Evolutionary conservation across 2,329 filamentous ascomycete genomes (phyloP).

Genomic region (Cryoendolithus antarcticus): DNA sequence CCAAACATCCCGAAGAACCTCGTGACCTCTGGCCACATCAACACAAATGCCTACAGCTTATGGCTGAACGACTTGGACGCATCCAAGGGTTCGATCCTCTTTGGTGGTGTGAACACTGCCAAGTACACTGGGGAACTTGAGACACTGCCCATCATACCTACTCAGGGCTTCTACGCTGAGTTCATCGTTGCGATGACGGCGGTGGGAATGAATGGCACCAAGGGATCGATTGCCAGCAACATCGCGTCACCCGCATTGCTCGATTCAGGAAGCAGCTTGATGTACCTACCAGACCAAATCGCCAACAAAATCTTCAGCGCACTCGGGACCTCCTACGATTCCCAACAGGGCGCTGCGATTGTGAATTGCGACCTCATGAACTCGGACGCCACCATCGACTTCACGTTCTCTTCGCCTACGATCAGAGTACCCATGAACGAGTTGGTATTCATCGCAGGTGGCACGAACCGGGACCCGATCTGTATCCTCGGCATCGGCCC

Average conservation of each 20-base stretch:
- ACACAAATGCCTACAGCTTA: constrained; percentile 54
- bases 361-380: constrained; percentile 41
- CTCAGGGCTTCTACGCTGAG: constrained; percentile 37
- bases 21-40: constrained; percentile 48
- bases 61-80: constrained; percentile 50
- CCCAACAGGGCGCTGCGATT: constrained; percentile 33
- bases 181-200: constrained; percentile 41
- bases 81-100: constrained; percentile 59
- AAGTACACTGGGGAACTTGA: constrained; percentile 57
- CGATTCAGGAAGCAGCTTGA: constrained; percentile 64
- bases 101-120: constrained; percentile 64
- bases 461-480: constrained; percentile 25
- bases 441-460: constrained; percentile 40
- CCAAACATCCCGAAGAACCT: constrained; percentile 54
- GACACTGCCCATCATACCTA: constrained; percentile 45
- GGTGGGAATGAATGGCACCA: constrained; percentile 30
- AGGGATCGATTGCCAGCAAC: constrained; percentile 31
- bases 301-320: constrained; percentile 31
- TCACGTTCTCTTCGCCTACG: constrained; percentile 43
- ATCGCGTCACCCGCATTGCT: constrained; percentile 46
- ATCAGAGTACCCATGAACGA: constrained; percentile 45
- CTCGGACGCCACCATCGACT: constrained; percentile 39
- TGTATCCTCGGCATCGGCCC: constrained; percentile 42
- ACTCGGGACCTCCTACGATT: constrained; percentile 31
- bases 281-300: constrained; percentile 54